Base-by-base conservation (phyloP, 768 basidiomycete species). In the Lactarius indigo region DNA sequence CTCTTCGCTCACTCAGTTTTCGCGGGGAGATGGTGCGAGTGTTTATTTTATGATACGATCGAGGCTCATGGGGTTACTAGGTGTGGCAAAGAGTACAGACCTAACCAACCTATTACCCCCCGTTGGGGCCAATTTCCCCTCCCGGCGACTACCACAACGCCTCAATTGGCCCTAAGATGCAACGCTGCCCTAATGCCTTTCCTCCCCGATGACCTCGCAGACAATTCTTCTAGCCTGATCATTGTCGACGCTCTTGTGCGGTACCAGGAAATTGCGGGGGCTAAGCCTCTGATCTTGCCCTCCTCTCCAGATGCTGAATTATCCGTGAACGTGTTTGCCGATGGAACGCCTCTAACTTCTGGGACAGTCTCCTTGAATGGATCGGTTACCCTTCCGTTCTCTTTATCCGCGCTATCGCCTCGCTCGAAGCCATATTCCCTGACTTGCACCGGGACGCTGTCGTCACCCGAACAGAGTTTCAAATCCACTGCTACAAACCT, bases 51-150 rank as follows among this genome's bases (percentile, higher is more conserved):
- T 39, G 18, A n/a, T 1, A 10, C 3, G 18, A 10, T 50, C 44
- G 10, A 23, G 12, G n/a, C 12, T 6, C 30, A 15, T 26, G 20
- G 42, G 0, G 20, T 44, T 44, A n/a, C 20, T 44, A 68, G 84
- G 83, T 84, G 83, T 59, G 82, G 82, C 47, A 84, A 84, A 72
- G 78, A 83, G 66, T 85, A 74, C 71, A 80, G 79, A 76, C 37
- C 74, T 12, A 75, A 75, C 30, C 74, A 80, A 61, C 76, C 79
- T 2, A 73, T 80, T 6, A 76, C 81, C 18, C 78, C 78, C 1
- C 82, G 83, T 0, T 82, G 80, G 0, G 82, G 83, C 2, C 75
- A 79, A 61, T 85, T 84, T 64, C 74, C 75, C 8, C 60, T 77
- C 1, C 80, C 81, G 2, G 68, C 72, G 0, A 61, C 66, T 4